These are phyloP conservation scores for Boletus smithii DNA, from an alignment of 1,284 basidiomycete genomes.

Conservation along the genomic window DNA sequence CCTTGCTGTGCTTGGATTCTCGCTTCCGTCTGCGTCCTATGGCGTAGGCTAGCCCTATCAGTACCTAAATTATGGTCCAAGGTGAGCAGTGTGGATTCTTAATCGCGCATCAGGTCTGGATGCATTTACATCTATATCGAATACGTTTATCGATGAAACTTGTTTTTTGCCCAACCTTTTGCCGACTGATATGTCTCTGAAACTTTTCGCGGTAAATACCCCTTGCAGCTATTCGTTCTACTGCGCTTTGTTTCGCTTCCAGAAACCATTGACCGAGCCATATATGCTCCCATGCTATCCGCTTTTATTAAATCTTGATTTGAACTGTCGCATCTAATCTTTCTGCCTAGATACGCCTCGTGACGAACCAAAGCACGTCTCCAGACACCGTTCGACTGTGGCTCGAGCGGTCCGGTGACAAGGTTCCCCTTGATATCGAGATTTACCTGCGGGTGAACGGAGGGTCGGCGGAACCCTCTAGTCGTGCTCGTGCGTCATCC, in stretches of 20 bases:
- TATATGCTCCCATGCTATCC: slow-evolving; percentile 9
- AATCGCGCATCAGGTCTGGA: neutral
- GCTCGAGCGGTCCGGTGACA: slow-evolving; percentile 70
- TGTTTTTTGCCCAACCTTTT: slow-evolving; percentile 5
- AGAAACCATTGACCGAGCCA: neutral
- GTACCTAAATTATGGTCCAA: slow-evolving; percentile 73
- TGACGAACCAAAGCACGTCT: slow-evolving; percentile 63
- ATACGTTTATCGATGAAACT: slow-evolving; percentile 16
- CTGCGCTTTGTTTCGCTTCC: slow-evolving; percentile 1
- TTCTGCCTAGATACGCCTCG: slow-evolving; percentile 56
- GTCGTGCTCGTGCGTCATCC: slow-evolving; percentile 33
- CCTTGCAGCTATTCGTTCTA: slow-evolving; percentile 2
- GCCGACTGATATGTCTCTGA: neutral
- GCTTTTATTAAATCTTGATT: slow-evolving; percentile 7
- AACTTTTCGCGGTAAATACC: slow-evolving; percentile 10
- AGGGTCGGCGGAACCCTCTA: slow-evolving; percentile 22
- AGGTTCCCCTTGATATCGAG: slow-evolving; percentile 70
- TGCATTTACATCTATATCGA: slow-evolving; percentile 3
- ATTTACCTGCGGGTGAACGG: slow-evolving; percentile 60
- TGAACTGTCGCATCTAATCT: slow-evolving; percentile 4
- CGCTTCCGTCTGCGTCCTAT: slow-evolving; percentile 57
- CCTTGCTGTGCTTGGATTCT: slow-evolving; percentile 69
- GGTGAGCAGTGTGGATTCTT: slow-evolving; percentile 42
- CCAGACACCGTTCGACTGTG: slow-evolving; percentile 75
- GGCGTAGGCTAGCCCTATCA: slow-evolving; percentile 57